These are phyloP conservation scores for Didymellaceae sp. DNA, from an alignment of 2,329 filamentous ascomycete genomes.

Conservation along the genomic window DNA sequence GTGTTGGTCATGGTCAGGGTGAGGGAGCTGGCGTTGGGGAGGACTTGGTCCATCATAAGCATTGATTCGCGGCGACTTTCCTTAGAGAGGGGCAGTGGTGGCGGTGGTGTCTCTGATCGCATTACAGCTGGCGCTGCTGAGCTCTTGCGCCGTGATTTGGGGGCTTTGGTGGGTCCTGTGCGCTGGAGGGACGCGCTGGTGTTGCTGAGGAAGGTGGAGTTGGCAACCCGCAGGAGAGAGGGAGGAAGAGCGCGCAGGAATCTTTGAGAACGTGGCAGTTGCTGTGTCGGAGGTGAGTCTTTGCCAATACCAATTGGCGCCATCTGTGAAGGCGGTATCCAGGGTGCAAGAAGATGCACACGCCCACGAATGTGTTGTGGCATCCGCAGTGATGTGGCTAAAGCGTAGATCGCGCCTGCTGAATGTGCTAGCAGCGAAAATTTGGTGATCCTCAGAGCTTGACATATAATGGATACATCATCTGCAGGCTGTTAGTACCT, in stretches of 20 bases:
- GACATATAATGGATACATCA: slow-evolving; percentile 93
- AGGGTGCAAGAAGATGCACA: slow-evolving; percentile 92
- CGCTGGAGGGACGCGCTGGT: slow-evolving; percentile 78
- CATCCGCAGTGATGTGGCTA: slow-evolving; percentile 93
- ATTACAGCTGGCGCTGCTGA: slow-evolving; percentile 20
- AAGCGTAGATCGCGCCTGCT: slow-evolving; percentile 95
- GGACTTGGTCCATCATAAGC: slow-evolving; percentile 57
- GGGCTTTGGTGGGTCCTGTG: slow-evolving; percentile 61
- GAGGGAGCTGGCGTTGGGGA: slow-evolving; percentile 49
- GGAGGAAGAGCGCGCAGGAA: slow-evolving; percentile 90
- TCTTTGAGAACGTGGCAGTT: slow-evolving; percentile 88
- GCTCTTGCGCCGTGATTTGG: slow-evolving; percentile 44
- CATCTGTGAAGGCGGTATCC: slow-evolving; percentile 82
- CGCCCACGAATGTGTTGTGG: slow-evolving; percentile 93
- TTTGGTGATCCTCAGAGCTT: slow-evolving; percentile 87
- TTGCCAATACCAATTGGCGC: slow-evolving; percentile 65
- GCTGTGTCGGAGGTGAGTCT: slow-evolving; percentile 78
- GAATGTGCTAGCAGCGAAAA: slow-evolving; percentile 97
- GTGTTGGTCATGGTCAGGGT: slow-evolving; percentile 36
- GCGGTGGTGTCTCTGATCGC: slow-evolving; percentile 16
- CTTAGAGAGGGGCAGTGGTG: slow-evolving; percentile 31
- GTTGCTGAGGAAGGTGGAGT: slow-evolving; percentile 92
- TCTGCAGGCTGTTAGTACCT: slow-evolving; percentile 51
- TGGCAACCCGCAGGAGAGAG: slow-evolving; percentile 89
- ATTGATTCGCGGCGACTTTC: slow-evolving; percentile 54